Evolutionary conservation across 73 alveolate genomes (phyloP).

Genomic region (Durusdinium trenchii): DNA sequence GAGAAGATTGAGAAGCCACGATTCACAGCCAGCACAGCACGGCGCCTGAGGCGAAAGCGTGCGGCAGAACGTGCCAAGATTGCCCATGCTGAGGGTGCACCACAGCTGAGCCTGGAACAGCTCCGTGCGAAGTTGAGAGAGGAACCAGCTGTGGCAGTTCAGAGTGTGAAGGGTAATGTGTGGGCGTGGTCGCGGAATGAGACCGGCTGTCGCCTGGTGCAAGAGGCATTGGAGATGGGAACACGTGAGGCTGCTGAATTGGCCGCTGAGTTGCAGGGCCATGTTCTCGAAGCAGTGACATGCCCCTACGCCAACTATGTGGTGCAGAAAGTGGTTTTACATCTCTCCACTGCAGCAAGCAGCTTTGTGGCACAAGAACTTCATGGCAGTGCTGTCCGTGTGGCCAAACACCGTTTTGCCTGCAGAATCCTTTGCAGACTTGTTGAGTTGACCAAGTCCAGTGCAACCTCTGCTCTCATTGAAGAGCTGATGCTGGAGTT

Average conservation of each 20-base stretch:
- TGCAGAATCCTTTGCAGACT: conserved; percentile 63
- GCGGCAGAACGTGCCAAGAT: conserved; percentile 51
- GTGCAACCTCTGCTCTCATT: conserved; percentile 24
- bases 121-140: conserved; percentile 7
- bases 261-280: conserved; percentile 67
- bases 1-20: neutral
- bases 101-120: neutral
- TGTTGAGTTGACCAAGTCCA: conserved; percentile 15
- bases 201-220: conserved; percentile 66
- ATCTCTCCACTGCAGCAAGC: neutral
- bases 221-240: conserved; percentile 35
- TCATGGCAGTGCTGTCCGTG: conserved; percentile 41
- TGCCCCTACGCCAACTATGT: conserved; percentile 78
- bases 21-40: conserved; percentile 25
- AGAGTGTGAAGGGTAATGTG: conserved; percentile 15
- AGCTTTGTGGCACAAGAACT: conserved; percentile 42
- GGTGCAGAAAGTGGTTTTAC: conserved; percentile 49
- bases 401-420: conserved; percentile 48
- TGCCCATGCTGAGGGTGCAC: conserved; percentile 29
- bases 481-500: conserved; percentile 47
- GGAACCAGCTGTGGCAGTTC: conserved; percentile 7
- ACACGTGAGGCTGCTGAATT: conserved; percentile 12
- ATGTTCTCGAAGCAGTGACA: conserved; percentile 61
- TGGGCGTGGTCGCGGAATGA: conserved; percentile 58
- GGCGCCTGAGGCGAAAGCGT: conserved; percentile 39